Evolutionary conservation across 106 monocot genomes (phyloP), one percentile per base, ranked within the genome.

Genomic region (Vanilla planifolia): DNA sequence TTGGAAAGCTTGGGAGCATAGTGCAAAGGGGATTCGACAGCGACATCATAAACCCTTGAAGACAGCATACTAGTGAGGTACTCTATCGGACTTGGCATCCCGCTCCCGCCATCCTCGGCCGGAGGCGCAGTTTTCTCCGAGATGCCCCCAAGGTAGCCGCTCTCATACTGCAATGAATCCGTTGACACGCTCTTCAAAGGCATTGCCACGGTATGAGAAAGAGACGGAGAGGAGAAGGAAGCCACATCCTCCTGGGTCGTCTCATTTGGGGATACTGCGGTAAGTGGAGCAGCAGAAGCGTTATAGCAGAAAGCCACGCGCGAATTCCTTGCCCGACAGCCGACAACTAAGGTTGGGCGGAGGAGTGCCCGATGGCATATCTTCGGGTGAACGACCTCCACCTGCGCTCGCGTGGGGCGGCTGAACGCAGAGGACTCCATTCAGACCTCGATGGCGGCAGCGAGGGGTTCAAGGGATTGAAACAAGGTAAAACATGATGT

Each of bases 31-130:
- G 90, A 86, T 66, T 95, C 95, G 17, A 86, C 74, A 6, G 89
- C 90, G 13, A 95, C 95, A 21, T 95, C 95, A 57, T 95, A 95
- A 43, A 84, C 95, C 68, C 60, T 80, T 22, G 95, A 95, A 25
- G 83, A 66, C 0, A 95, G 73, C 21, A 86, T 80, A 25, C 65
- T 61, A 0, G 89, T 82, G 11, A 93, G 66, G 63, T 93, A 93
- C 55, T 68, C 78, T 82, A 93, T 80, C 64, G 81, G 65, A 22
- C 32, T 61, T 20, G 36, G 82, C 22, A 23, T 46, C 15, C 48
- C 62, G 20, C 34, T 63, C 30, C 47, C 13, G 27, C 55, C 15
- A 27, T 26, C 48, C 33, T 51, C 66, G 15, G 11, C 59, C 7
- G 28, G 11, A 11, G 37, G 56, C 34, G 3, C 11, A 8, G 67